phyloP scores from a whole-genome alignment of 75 land plant genomes.

The Ceratopteris richardii region DNA sequence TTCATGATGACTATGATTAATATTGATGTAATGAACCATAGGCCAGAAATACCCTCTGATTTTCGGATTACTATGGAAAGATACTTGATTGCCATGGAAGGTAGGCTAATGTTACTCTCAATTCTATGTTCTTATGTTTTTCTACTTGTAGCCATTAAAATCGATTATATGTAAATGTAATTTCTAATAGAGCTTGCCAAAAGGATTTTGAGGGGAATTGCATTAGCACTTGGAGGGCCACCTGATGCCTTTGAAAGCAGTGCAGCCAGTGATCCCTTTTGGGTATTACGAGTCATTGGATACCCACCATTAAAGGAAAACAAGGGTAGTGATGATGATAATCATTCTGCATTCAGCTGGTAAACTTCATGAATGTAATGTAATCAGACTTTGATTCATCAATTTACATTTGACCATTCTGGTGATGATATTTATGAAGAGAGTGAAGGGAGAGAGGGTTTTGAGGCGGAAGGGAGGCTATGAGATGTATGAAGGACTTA shows the following conservation, averaged over 20 bases:
- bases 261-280: constrained; percentile 79
- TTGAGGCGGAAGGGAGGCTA: too few species aligned
- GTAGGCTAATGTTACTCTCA: too few species aligned
- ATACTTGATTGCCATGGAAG: constrained; percentile 54
- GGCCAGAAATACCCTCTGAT: constrained; percentile 66
- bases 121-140: too few species aligned
- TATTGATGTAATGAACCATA: constrained; percentile 30
- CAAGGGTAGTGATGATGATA: constrained; percentile 6
- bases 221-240: constrained; percentile 70
- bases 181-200: constrained; percentile 58
- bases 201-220: constrained; percentile 76
- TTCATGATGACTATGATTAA: too few species aligned
- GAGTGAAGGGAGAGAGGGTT: too few species aligned
- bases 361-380: too few species aligned
- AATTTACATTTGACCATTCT: too few species aligned
- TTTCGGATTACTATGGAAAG: constrained; percentile 66
- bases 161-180: too few species aligned
- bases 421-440: too few species aligned
- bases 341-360: constrained; percentile 71
- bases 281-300: constrained; percentile 88
- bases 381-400: too few species aligned
- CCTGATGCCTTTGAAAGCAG: constrained; percentile 71
- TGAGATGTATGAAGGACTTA: too few species aligned
- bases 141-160: too few species aligned
- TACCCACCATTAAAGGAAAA: constrained; percentile 51